A percentile compares a stretch with the other conserved stretches of the same genome.
Evolutionary conservation across 192 early-diverging fungal species (phyloP).

Genomic region (Lobosporangium transversale): DNA sequence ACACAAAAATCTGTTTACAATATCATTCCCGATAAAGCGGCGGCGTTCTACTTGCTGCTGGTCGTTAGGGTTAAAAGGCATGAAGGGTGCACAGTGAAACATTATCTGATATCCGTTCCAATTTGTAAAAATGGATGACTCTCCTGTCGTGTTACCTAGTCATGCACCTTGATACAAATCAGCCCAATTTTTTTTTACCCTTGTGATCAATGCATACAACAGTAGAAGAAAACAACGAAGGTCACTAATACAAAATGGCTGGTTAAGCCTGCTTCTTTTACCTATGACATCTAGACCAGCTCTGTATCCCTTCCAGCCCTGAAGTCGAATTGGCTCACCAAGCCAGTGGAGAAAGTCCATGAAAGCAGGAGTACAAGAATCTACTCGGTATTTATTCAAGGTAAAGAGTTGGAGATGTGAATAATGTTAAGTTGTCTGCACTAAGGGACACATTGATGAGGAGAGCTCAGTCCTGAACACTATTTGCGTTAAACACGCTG

Average conservation of each 20-base stretch:
- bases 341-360: constrained; percentile 74
- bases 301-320: constrained; percentile 76
- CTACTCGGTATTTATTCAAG: constrained; percentile 29
- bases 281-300: constrained; percentile 73
- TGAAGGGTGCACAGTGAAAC: constrained; percentile 76
- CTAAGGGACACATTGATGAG: no score
- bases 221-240: neutral
- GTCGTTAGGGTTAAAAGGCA: constrained; percentile 69
- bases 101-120: constrained; percentile 81
- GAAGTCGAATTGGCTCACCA: constrained; percentile 73
- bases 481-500: no score
- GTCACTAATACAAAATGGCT: no score
- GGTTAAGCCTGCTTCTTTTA: constrained; percentile 24
- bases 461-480: no score
- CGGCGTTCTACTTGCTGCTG: constrained; percentile 74
- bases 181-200: neutral
- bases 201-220: neutral
- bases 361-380: constrained; percentile 66
- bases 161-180: neutral
- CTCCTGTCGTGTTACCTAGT: constrained; percentile 73
- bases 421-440: no score
- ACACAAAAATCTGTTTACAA: no score
- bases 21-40: constrained; percentile 80
- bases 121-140: constrained; percentile 72
- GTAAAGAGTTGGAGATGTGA: no score